Conservation (phyloP, 305 asterid genomes). For the Stenogyne calaminthoides region DNA sequence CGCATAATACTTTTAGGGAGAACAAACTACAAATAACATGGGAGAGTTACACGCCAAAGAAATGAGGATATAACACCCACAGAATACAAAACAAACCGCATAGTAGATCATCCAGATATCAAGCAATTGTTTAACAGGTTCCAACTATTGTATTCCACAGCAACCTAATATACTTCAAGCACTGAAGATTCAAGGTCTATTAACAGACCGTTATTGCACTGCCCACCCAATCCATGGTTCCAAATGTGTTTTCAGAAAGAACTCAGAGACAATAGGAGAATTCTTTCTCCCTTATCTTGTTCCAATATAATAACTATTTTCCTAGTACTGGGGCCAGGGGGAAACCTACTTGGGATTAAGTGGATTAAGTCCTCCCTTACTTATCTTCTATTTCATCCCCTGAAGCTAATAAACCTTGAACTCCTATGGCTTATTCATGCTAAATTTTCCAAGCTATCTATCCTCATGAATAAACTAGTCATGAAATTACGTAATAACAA, state of each 20-base stretch:
- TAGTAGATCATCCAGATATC: not conserved
- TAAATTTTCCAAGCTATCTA: not conserved
- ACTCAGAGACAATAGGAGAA: not conserved
- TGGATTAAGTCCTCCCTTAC: not conserved
- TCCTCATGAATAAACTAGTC: not conserved
- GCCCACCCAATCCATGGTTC: not conserved
- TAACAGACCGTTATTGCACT: not conserved
- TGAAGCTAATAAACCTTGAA: conserved; percentile 2
- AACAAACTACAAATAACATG: not conserved
- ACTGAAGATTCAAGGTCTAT: conserved; percentile 1
- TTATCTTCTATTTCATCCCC: not conserved
- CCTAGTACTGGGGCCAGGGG: not conserved
- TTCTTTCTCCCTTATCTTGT: not conserved
- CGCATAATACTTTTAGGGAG: not conserved
- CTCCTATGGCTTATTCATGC: not conserved
- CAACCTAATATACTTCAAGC: not conserved
- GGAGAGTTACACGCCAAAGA: not conserved
- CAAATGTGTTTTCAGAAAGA: not conserved
- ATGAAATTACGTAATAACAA: not conserved
- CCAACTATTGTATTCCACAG: not conserved
- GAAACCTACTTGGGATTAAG: not conserved
- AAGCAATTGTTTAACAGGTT: not conserved
- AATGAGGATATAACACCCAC: not conserved
- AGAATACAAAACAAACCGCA: not conserved
- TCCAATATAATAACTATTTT: not conserved